Conservation (phyloP, 441 rosid species). For the Corymbia citriodora region DNA sequence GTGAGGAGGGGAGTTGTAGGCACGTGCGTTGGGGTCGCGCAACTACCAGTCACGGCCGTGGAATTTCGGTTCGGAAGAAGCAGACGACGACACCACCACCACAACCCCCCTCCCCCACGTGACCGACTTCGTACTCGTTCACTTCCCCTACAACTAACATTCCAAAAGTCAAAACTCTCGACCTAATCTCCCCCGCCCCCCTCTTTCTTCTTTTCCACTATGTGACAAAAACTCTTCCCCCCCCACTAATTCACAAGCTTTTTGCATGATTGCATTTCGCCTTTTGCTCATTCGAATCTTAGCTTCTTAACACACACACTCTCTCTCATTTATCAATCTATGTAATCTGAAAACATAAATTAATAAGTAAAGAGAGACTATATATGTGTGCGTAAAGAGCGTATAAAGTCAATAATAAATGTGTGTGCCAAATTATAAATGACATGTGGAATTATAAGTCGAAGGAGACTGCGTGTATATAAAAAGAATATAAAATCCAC, state of each 20-base stretch:
- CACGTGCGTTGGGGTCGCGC: not conserved
- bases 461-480: not conserved
- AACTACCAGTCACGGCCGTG: slow-evolving; percentile 26
- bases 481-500: not conserved
- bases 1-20: not conserved
- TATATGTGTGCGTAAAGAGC: too few species aligned
- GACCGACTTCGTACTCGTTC: not conserved
- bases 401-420: not conserved
- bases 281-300: not conserved
- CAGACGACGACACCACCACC: not conserved
- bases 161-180: slow-evolving; percentile 12
- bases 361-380: too few species aligned
- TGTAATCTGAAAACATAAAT: not conserved
- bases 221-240: not conserved
- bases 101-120: slow-evolving; percentile 1
- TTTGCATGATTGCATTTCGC: not conserved
- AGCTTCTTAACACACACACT: too few species aligned
- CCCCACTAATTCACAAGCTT: not conserved
- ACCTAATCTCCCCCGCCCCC: not conserved
- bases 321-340: not conserved
- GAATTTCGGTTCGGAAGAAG: slow-evolving; percentile 9
- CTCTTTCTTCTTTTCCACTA: not conserved
- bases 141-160: slow-evolving; percentile 22
- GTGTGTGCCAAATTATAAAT: not conserved
- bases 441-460: not conserved